Evolutionary conservation across 768 basidiomycete species (phyloP).

Genomic region (Tubosaeta sp.): DNA sequence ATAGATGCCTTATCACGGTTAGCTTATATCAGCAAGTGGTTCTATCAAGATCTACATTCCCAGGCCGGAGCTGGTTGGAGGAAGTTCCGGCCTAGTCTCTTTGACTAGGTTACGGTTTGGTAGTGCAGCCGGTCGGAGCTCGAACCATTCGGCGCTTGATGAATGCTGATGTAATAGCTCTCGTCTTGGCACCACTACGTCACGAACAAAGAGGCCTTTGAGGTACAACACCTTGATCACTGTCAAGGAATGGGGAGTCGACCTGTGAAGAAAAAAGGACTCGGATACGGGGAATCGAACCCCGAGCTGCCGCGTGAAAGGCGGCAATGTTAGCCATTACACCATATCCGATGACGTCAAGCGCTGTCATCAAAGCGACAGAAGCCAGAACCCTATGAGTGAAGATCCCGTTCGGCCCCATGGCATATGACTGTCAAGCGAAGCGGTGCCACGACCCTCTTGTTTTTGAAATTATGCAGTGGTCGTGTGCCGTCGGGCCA

Average conservation of each 20-base stretch:
- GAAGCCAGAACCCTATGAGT: not conserved
- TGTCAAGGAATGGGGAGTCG: not conserved
- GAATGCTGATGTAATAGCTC: too few relatives aligned
- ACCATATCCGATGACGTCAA: not conserved
- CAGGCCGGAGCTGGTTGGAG: too few relatives aligned
- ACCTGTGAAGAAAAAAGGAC: not conserved
- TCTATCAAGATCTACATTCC: too few relatives aligned
- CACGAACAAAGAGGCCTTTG: too few relatives aligned
- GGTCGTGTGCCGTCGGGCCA: not conserved
- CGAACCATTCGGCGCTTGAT: too few relatives aligned
- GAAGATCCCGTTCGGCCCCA: too few relatives aligned
- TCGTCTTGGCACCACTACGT: too few relatives aligned
- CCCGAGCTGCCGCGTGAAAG: conserved; percentile 51
- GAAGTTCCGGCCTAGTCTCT: too few relatives aligned
- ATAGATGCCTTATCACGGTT: too few relatives aligned
- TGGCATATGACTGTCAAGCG: not conserved
- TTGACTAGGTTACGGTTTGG: too few relatives aligned
- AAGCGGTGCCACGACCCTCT: not conserved
- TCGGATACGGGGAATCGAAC: conserved; percentile 34
- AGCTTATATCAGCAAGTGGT: too few relatives aligned
- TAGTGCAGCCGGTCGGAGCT: too few relatives aligned
- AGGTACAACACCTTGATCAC: not conserved
- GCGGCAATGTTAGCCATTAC: conserved; percentile 58
- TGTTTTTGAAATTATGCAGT: not conserved
- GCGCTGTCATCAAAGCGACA: not conserved